Base-by-base conservation (phyloP, 768 basidiomycete genomes). In the Phlebiopsis gigantea region DNA sequence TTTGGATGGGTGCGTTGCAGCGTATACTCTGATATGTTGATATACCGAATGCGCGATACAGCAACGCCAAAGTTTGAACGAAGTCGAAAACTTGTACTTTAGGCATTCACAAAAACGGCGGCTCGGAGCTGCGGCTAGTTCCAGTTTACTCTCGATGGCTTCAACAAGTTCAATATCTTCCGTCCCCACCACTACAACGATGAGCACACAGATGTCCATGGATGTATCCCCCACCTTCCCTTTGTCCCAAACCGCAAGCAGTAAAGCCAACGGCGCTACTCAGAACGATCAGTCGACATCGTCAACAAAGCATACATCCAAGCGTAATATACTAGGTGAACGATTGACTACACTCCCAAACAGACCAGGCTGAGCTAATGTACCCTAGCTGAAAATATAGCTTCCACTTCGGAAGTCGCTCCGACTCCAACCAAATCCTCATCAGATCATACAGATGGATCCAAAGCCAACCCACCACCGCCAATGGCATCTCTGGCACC, bases 61-160 rank as follows among this genome's bases (percentile, higher is more conserved):
- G 87, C 85, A 88, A 83, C 79, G 82, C 57, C 88, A 90, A 69
- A 88, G 78, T 46, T 70, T 90, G 52, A 88, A 87, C 64, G 88
- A 90, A 71, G 88, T 90, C 5, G 88, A 90, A 68, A 90, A 90
- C 63, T 74, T 90, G 8, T 90, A 89, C 73, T 90, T 90, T 64
- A 84, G 83, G 48, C 84, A 86, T 65, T 85, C 86, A 0, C 83
- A 86, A 30, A 60, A 59, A 4, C 63, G 46, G 19, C 52, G 26
- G 6, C 52, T 46, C 2, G 15, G 4, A 4, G 42, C 43, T 30
- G 52, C 49, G 14, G 7, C 55, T 48, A 31, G 30, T 12, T 48
- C 28, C 28, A 51, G 30, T 25, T 39, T 51, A 7, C 39, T 21
- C 34, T 51, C 50, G 9, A 17, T 28, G 4, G 26, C 47, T 5